Base-by-base conservation (phyloP, 2,329 filamentous ascomycete genomes). In the Fonsecaea erecta region DNA sequence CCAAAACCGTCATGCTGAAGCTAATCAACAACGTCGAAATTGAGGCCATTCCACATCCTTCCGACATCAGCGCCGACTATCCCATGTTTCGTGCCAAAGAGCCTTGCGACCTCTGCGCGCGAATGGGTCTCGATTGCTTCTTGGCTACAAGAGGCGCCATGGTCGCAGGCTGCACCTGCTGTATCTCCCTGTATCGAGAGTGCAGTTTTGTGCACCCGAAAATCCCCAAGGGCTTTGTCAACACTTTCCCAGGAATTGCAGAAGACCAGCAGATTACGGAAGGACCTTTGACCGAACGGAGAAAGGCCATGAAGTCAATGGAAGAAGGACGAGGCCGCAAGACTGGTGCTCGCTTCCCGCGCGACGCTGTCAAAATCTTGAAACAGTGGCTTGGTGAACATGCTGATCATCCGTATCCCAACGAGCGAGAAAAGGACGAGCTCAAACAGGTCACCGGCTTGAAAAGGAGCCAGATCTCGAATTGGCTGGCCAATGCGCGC, bases 401-500 rank as follows among this genome's bases (percentile, higher is more conserved):
- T 74, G 86, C 86, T 73, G 85, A 90, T 59, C 91, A 96, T 72
- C 93, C 93, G 0, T 97, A 97, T 74, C 93, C 93, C 4, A 93
- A 87, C 35, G 92, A 96, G 51, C 88, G 92, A 64, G 91, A 97
- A 74, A 96, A 94, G 74, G 90, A 93, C 70, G 85, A 87, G 67
- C 82, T 97, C 28, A 90, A 92, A 76, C 84, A 85, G 53, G 85
- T 90, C 71, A 97, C 93, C 0, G 92, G 92, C 7, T 82, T 97
- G 46, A 93, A 87, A 75, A 87, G 91, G 72, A 90, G 85, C 14
- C 93, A 97, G 74, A 94, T 97, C 71, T 89, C 89, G 11, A 96
- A 96, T 75, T 97, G 93, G 93, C 86, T 97, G 53, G 93, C 93
- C 65, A 97, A 97, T 77, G 92, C 92, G 63, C 88, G 93, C 51